Evolutionary conservation across 2,329 filamentous ascomycete species (phyloP).

Genomic region (Aschersonia sp.): DNA sequence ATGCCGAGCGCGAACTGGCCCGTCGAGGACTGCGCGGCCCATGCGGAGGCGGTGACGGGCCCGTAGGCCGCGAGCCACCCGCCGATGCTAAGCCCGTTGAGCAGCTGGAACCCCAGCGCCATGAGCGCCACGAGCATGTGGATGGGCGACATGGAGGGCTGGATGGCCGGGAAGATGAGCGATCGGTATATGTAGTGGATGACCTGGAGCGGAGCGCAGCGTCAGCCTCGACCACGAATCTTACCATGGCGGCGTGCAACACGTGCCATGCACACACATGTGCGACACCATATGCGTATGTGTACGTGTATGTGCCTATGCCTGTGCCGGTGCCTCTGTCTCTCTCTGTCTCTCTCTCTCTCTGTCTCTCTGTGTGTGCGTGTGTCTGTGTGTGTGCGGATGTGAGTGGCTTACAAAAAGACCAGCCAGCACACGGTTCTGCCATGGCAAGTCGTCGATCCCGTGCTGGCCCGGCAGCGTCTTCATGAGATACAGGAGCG

Average conservation of each 20-base stretch:
- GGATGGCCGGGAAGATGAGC: constrained; percentile 64
- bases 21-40: constrained; percentile 24
- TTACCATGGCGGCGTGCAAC: too few relatives aligned
- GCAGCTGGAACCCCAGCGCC: constrained; percentile 61
- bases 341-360: background rate
- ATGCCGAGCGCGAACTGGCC: constrained; percentile 48
- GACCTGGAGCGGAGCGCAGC: constrained; percentile 25
- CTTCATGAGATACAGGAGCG: constrained; percentile 65
- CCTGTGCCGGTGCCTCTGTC: background rate
- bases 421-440: constrained; percentile 61
- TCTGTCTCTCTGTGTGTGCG: background rate
- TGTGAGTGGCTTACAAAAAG: constrained; percentile 35
- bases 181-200: constrained; percentile 90
- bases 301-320: too few relatives aligned
- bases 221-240: background rate
- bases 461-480: constrained; percentile 46
- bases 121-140: constrained; percentile 51
- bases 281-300: too few relatives aligned
- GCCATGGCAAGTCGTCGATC: constrained; percentile 51
- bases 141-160: constrained; percentile 87
- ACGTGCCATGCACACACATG: too few relatives aligned
- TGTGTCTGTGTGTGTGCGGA: background rate
- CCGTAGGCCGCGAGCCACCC: constrained; percentile 76
- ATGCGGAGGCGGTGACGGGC: constrained; percentile 40
- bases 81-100: constrained; percentile 65